Evolutionary conservation across 139 green algal genomes (phyloP).

Genomic region (Tetradesmus obliquus): DNA sequence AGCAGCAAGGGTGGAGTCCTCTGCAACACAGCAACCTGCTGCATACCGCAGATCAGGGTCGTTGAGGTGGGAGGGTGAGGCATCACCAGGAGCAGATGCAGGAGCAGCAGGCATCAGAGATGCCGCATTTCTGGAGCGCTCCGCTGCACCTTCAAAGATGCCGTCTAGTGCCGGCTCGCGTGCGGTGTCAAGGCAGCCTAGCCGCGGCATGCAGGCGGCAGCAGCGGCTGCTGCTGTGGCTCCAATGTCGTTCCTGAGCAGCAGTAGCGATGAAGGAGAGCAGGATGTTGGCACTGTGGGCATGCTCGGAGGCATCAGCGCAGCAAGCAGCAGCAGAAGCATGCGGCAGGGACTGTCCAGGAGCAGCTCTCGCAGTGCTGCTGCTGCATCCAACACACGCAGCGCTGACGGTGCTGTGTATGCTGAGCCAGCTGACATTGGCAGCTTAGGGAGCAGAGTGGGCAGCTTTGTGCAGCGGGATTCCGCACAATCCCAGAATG

Average conservation of each 20-base stretch:
- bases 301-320: background rate
- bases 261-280: constrained; percentile 31
- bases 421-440: background rate
- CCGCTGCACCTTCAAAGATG: background rate
- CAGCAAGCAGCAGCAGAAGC: background rate
- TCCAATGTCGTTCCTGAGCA: background rate
- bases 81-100: background rate
- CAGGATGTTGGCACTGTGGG: background rate
- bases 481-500: background rate
- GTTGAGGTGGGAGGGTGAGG: background rate
- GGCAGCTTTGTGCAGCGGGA: background rate
- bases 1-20: background rate
- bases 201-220: background rate
- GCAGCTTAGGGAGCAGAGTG: background rate
- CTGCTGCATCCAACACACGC: background rate
- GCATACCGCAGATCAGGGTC: background rate
- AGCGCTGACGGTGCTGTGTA: too few relatives aligned
- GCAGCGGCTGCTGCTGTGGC: background rate
- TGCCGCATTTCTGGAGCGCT: background rate
- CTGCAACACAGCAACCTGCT: background rate
- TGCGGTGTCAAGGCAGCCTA: background rate
- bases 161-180: background rate
- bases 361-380: background rate
- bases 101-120: background rate
- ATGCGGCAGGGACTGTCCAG: background rate